phyloP scores from a whole-genome alignment of 768 basidiomycete genomes.

The Auriculariales sp. region DNA sequence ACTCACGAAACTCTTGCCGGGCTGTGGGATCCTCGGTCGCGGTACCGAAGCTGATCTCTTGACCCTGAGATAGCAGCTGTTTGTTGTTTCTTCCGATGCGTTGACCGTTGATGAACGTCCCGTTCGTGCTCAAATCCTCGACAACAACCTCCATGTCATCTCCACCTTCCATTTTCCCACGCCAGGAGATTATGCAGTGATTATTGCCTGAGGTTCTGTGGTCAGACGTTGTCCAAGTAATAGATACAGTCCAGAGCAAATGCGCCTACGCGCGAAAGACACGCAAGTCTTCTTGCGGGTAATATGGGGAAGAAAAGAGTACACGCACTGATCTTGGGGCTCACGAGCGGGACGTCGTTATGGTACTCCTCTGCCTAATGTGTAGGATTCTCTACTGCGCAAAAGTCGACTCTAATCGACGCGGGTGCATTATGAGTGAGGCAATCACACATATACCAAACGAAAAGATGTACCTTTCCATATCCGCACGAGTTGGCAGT shows the following conservation, averaged over 20 bases:
- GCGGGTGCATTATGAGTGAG: too few relatives aligned
- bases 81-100: background rate
- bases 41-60: background rate
- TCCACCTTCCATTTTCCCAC: conserved; percentile 27
- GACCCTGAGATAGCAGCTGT: background rate
- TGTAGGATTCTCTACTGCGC: too few relatives aligned
- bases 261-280: too few relatives aligned
- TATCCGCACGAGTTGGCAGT: too few relatives aligned
- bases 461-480: too few relatives aligned
- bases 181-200: conserved; percentile 47
- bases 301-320: background rate
- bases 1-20: background rate
- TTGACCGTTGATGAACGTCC: conserved; percentile 30
- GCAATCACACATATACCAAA: too few relatives aligned
- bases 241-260: conserved; percentile 4
- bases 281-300: too few relatives aligned
- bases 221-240: too few relatives aligned
- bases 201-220: conserved; percentile 37
- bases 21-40: background rate
- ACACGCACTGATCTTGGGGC: conserved; percentile 60
- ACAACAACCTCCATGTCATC: conserved; percentile 30
- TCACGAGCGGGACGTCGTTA: conserved; percentile 49
- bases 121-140: conserved; percentile 51
- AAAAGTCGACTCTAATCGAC: too few relatives aligned
- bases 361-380: too few relatives aligned